These are phyloP conservation scores for Xylaria flabelliformis DNA, from an alignment of 495 filamentous ascomycete species.

Conservation along the genomic window DNA sequence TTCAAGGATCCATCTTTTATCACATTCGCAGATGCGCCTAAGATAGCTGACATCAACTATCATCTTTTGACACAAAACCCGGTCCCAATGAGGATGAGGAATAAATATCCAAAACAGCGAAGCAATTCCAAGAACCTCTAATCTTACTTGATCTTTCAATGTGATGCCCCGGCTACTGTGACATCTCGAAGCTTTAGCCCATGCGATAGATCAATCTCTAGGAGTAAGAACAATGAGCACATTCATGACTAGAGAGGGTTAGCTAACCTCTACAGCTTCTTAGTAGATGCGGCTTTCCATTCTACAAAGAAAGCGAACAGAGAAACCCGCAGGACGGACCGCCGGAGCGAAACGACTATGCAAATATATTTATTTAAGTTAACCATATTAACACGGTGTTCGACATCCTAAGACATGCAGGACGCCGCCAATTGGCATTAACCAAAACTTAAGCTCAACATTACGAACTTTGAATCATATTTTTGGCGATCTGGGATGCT, in stretches of 20 bases:
- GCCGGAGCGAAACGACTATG: background rate
- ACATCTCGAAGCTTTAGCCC: background rate
- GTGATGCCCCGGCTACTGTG: background rate
- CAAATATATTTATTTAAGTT: background rate
- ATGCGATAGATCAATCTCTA: background rate
- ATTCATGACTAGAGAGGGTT: background rate
- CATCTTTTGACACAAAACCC: conserved; percentile 5
- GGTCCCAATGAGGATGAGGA: background rate
- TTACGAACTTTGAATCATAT: background rate
- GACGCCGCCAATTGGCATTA: background rate
- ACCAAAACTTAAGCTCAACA: background rate
- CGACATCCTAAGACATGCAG: background rate
- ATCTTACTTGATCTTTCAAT: background rate
- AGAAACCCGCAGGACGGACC: background rate
- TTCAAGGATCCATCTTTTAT: conserved; percentile 11
- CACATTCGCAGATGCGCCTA: conserved; percentile 17
- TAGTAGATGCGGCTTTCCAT: background rate
- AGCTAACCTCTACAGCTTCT: background rate
- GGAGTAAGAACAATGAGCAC: background rate
- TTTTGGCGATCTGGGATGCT: background rate
- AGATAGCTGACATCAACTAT: conserved; percentile 17
- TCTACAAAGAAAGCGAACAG: background rate
- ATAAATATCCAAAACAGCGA: background rate
- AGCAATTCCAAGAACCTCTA: background rate
- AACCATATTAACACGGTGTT: background rate